These are phyloP conservation scores for Candida tetrigidarum DNA, from an alignment of 1,139 yeast genomes.

Conservation along the genomic window DNA sequence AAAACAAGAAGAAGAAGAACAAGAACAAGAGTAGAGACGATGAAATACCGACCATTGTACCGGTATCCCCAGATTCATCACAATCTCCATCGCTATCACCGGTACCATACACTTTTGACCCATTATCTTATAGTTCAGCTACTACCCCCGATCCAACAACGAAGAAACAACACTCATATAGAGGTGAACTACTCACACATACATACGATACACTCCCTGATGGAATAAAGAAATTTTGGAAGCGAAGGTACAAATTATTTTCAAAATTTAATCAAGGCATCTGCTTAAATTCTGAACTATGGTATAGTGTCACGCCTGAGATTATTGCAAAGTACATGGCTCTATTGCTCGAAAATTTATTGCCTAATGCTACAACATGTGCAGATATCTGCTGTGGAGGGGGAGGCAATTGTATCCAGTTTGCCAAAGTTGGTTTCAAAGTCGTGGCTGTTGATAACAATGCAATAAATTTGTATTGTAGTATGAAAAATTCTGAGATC, in stretches of 20 bases:
- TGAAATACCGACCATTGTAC: too few relatives aligned
- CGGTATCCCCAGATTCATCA: background rate
- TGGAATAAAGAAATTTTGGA: constrained; percentile 60
- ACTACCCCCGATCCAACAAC: background rate
- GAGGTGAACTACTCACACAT: constrained; percentile 43
- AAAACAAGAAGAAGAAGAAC: background rate
- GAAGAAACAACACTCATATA: constrained; percentile 23
- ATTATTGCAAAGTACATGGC: constrained; percentile 68
- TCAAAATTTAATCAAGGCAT: constrained; percentile 70
- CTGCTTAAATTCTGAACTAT: constrained; percentile 71
- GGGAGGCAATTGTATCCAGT: constrained; percentile 91
- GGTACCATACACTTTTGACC: constrained; percentile 5
- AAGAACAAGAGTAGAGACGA: background rate
- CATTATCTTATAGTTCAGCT: background rate
- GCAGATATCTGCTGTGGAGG: constrained; percentile 93
- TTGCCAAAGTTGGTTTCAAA: constrained; percentile 60
- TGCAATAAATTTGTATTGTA: constrained; percentile 63
- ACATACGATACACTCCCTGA: constrained; percentile 43
- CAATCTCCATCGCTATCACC: background rate
- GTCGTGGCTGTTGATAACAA: constrained; percentile 75
- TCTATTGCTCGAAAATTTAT: constrained; percentile 42
- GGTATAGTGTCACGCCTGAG: constrained; percentile 96
- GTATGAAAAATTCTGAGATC: constrained; percentile 70
- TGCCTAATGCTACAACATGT: constrained; percentile 47
- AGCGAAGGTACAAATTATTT: constrained; percentile 61